These are phyloP conservation scores for Sequoia sempervirens DNA, from an alignment of 75 land plant genomes.

Conservation along the genomic window DNA sequence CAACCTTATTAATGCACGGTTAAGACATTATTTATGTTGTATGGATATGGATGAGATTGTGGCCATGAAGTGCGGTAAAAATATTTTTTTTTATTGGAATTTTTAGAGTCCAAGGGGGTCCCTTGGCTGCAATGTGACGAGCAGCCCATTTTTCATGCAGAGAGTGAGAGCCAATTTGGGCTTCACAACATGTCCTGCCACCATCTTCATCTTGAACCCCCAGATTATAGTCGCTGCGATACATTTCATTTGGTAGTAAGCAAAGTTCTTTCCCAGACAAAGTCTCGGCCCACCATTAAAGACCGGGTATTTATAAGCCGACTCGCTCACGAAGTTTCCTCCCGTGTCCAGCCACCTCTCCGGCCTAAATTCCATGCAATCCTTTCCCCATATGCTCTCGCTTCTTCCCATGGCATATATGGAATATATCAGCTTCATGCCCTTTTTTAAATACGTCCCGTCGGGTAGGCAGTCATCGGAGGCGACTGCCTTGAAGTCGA, in stretches of 20 bases:
- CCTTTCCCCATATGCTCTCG: conserved; percentile 59
- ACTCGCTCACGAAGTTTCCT: conserved; percentile 32
- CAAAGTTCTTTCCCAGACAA: conserved; percentile 81
- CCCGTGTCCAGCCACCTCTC: conserved; percentile 53
- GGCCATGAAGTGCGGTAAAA: no score
- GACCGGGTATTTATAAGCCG: conserved; percentile 53
- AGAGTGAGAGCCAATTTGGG: conserved; percentile 77
- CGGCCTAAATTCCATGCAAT: conserved; percentile 62
- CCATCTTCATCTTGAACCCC: conserved; percentile 37
- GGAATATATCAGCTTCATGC: conserved; percentile 47
- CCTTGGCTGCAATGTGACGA: conserved; percentile 29
- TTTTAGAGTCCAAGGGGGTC: background rate
- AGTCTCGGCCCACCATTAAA: conserved; percentile 80
- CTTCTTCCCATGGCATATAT: conserved; percentile 62
- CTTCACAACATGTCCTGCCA: conserved; percentile 57
- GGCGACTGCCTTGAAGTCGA: conserved; percentile 56
- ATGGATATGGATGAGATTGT: no score
- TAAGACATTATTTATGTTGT: no score
- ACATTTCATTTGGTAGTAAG: conserved; percentile 81
- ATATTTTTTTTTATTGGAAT: no score
- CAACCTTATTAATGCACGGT: no score
- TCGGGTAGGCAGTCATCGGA: conserved; percentile 60
- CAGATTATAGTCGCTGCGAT: conserved; percentile 49
- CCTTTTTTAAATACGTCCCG: conserved; percentile 60
- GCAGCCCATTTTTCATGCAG: conserved; percentile 71